Evolutionary conservation across 179 eudicot species (phyloP).

Genomic region (Dionaea muscipula): DNA sequence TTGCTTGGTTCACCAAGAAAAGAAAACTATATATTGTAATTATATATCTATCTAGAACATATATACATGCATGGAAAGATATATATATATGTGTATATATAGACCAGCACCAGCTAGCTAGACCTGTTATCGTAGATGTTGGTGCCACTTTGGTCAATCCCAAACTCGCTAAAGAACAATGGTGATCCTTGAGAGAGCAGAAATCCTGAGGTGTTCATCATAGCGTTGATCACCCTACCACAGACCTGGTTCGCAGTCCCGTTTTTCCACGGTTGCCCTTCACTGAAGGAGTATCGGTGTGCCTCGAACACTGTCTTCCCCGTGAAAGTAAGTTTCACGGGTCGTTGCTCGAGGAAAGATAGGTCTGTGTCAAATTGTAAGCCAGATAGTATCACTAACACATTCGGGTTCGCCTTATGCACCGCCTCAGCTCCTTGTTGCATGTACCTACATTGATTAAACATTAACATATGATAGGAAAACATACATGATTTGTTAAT

Average conservation of each 20-base stretch:
- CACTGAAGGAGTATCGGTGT: slow-evolving; percentile 60
- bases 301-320: slow-evolving; percentile 53
- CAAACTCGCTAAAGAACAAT: slow-evolving; percentile 70
- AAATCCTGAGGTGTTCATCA: slow-evolving; percentile 38
- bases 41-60: too few species aligned
- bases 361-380: slow-evolving; percentile 52
- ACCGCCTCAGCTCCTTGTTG: slow-evolving; percentile 81
- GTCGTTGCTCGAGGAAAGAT: slow-evolving; percentile 31
- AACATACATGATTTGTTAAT: too few species aligned
- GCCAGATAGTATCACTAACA: slow-evolving; percentile 67
- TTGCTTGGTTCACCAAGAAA: too few species aligned
- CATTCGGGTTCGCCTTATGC: slow-evolving; percentile 58
- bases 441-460: too few species aligned
- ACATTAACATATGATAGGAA: too few species aligned
- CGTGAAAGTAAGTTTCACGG: slow-evolving; percentile 32
- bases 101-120: too few species aligned
- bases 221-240: slow-evolving; percentile 16
- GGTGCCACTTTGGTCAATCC: slow-evolving; percentile 47
- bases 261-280: slow-evolving; percentile 35
- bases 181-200: slow-evolving; percentile 53
- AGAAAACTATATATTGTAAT: too few species aligned
- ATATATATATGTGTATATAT: too few species aligned
- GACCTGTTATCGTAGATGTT: slow-evolving; percentile 32
- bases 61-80: too few species aligned
- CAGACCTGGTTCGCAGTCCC: slow-evolving; percentile 66